Evolutionary conservation across 2,329 filamentous ascomycete genomes (phyloP).

Genomic region (Talaromyces verruculosus): DNA sequence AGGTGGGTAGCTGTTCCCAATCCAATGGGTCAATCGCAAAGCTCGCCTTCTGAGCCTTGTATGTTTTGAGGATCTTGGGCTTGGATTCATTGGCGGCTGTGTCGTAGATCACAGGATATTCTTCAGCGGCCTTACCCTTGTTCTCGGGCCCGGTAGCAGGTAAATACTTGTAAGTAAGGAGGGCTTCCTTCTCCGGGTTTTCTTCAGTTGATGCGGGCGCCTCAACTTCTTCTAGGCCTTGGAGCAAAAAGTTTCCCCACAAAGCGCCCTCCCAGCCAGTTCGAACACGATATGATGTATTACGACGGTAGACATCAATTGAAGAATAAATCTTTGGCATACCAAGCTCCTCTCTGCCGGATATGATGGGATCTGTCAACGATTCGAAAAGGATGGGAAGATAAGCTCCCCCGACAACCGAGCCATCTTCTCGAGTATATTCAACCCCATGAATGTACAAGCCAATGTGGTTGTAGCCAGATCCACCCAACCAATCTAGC

Average conservation of each 20-base stretch:
- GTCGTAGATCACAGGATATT: slow-evolving; percentile 51
- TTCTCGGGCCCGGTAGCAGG: slow-evolving; percentile 53
- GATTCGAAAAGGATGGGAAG: slow-evolving; percentile 60
- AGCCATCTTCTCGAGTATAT: slow-evolving; percentile 54
- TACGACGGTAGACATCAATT: slow-evolving; percentile 46
- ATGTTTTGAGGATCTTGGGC: slow-evolving; percentile 30
- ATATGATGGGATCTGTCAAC: slow-evolving; percentile 60
- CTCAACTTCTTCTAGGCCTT: slow-evolving; percentile 36
- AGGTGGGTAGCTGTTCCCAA: slow-evolving; percentile 58
- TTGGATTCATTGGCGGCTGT: slow-evolving; percentile 21
- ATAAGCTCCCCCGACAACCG: slow-evolving; percentile 53
- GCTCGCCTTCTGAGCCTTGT: slow-evolving; percentile 43
- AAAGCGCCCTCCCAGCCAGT: slow-evolving; percentile 47
- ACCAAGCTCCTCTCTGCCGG: slow-evolving; percentile 61
- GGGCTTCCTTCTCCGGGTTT: slow-evolving; percentile 36
- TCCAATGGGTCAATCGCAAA: slow-evolving; percentile 53
- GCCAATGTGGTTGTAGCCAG: slow-evolving; percentile 59
- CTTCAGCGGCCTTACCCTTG: slow-evolving; percentile 54
- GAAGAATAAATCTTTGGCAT: slow-evolving; percentile 61
- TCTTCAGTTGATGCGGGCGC: slow-evolving; percentile 24
- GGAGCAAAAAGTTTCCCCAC: slow-evolving; percentile 42
- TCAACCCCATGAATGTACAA: slow-evolving; percentile 64
- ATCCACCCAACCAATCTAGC: slow-evolving; percentile 62
- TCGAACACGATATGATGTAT: slow-evolving; percentile 40
- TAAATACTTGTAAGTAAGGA: slow-evolving; percentile 59